Base-by-base conservation (phyloP, 2,329 filamentous ascomycete species). In the Cercospora berteroae region DNA sequence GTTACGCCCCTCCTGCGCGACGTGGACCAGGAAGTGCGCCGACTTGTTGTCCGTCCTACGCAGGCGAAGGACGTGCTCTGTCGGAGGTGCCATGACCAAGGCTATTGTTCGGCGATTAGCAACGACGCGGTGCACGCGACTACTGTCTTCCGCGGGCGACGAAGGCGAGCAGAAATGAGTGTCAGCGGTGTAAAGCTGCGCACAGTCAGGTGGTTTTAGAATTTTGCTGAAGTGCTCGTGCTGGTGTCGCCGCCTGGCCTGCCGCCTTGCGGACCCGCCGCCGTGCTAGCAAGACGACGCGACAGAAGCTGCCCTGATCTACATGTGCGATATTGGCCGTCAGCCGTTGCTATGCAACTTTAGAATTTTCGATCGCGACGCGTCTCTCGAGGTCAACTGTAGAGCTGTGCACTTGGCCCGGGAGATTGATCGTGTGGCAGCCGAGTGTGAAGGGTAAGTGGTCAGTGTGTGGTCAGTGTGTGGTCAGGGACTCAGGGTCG, bases 21-120 rank as follows among this genome's bases (percentile, higher is more conserved):
- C 84, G 72, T 90, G 84, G 18, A 91, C 75, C 23, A 93, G 82
- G 31, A 92, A 83, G 70, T 85, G 69, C 55, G 73, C 66, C 33
- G 69, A 66, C 60, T 70, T 60, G 60, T 67, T 63, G 70, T 78
- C 77, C 60, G 84, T 84, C 71, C 88, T 84, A 67, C 84, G 81
- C 70, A 92, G 81, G 69, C 86, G 85, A 63, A 91, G 79, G 67
- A 92, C 81, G 62, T 76, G 75, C 57, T 60, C 33, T 31, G 63
- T 36, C 55, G 63, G 52, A 60, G 33, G 23, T 59, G 36, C 55
- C 63, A 63, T 63, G 48, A 20, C 18, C 33, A 42, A 57, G 61
- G 61, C 61, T 63, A 57, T 56, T 63, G 61, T 63, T 63, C 61
- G 61, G 27, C 16, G 18, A 57, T 20, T n/a, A 42, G 61, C 29